A percentile compares a stretch with the other conserved stretches of the same genome.
Conservation (phyloP, 176 grass and related monocot species). For the Urochloa ruziziensis region DNA sequence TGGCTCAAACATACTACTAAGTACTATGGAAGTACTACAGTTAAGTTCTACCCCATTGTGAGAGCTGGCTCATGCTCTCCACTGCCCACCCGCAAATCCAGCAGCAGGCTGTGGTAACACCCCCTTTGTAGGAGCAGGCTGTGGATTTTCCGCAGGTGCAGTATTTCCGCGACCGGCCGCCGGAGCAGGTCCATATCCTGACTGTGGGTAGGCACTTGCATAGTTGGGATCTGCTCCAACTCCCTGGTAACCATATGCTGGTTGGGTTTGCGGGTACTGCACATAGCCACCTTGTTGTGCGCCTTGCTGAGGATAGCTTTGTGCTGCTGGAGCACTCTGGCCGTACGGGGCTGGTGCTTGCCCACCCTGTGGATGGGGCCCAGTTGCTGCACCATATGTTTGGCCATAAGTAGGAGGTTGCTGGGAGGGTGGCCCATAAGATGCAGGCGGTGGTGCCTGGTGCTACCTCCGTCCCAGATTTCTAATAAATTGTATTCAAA, state of each 20-base stretch:
- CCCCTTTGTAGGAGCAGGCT: conserved; percentile 36
- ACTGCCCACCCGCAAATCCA: conserved; percentile 52
- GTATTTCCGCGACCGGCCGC: conserved; percentile 36
- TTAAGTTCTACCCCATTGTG: not conserved
- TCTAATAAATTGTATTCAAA: too few relatives aligned
- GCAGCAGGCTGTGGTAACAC: conserved; percentile 51
- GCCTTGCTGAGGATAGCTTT: conserved; percentile 53
- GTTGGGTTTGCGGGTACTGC: conserved; percentile 54
- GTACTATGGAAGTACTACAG: too few relatives aligned
- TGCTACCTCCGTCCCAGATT: too few relatives aligned
- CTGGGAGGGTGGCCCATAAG: conserved; percentile 62
- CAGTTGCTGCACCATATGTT: conserved; percentile 52
- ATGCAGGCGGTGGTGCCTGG: conserved; percentile 50
- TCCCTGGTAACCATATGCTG: conserved; percentile 61
- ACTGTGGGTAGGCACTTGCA: conserved; percentile 35
- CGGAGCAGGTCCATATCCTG: conserved; percentile 38
- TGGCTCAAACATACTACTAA: too few relatives aligned
- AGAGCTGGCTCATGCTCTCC: conserved; percentile 28
- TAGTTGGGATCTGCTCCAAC: conserved; percentile 63
- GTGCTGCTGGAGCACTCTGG: conserved; percentile 50
- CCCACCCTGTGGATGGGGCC: conserved; percentile 54
- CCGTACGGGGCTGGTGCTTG: conserved; percentile 50
- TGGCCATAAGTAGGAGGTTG: conserved; percentile 69
- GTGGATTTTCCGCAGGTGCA: conserved; percentile 40
- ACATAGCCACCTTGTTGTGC: conserved; percentile 49